Base-by-base conservation (phyloP, 2,329 filamentous ascomycete species). In the Neoascochyta sp. region DNA sequence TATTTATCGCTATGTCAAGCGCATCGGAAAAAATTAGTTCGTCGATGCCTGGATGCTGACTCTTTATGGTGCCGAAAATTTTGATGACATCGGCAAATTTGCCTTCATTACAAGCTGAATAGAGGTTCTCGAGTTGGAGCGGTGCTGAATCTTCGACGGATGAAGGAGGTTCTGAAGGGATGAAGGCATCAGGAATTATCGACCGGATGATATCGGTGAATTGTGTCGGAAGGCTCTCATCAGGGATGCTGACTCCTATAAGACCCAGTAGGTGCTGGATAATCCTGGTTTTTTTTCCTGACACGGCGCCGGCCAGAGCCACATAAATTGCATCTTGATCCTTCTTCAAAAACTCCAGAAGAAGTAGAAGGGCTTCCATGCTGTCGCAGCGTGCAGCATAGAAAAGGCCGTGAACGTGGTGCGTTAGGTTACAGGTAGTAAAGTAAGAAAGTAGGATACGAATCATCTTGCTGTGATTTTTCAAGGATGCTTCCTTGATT, bases 271-370 rank as follows among this genome's bases (percentile, higher is more conserved):
- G 11, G 22, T 5, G 15, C 22, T 13, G 22, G 22, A 23, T 14
- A 23, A 14, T 14, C 15, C 15, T 14, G 11, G 7, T 13, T 23
- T 11, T 14, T 14, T 14, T 23, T 4, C 11, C 22, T 13, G 22
- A 23, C 22, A 14, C 22, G 15, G 22, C 22, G 15, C 22, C 22
- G 11, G 22, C 22, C 13, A 23, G 22, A 23, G 22, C 22, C 22
- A 23, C 11, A 14, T 13, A 14, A 11, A 23, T 13, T 13, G 22
- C 22, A 14, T 14, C 11, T 23, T 9, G 13, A 23, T 23, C 22
- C 13, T 23, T 11, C 7, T 23, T 11, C 15, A 23, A 14, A 14
- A 23, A 23, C 15, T 7, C 13, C 22, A 23, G 15, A 14, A 23
- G 4, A 3, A 11, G 13, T 23, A 13, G 8, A 7, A 23, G 8